Conservation (phyloP, 2,329 filamentous ascomycete species). For the Neodidymelliopsis sp. region DNA sequence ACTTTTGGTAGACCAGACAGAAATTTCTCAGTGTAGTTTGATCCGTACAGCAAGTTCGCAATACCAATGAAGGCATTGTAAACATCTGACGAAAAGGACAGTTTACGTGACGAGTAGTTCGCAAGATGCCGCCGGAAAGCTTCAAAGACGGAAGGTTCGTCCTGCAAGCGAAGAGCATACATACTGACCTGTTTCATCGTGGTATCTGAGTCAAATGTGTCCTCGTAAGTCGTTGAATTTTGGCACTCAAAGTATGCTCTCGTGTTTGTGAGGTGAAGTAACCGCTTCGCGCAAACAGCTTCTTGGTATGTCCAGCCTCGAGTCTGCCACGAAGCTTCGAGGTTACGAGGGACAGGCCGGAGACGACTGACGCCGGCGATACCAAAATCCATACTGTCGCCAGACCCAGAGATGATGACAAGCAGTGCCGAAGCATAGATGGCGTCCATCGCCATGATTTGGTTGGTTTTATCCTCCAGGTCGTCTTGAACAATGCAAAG, state of each 20-base stretch:
- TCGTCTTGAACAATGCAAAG: conserved; percentile 12
- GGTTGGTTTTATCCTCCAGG: neutral
- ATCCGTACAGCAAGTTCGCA: neutral
- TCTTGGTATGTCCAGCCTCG: conserved; percentile 1
- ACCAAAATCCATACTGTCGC: conserved; percentile 1
- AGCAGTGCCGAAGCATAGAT: neutral
- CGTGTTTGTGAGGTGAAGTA: neutral
- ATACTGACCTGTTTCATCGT: neutral
- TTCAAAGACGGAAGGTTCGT: neutral
- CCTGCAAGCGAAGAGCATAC: neutral
- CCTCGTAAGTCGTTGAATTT: neutral
- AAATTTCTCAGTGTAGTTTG: neutral
- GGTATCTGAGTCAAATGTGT: neutral
- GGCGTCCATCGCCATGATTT: neutral
- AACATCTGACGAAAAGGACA: neutral
- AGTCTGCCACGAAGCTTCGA: neutral
- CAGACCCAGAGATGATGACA: neutral
- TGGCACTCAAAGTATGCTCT: neutral
- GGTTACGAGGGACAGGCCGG: neutral
- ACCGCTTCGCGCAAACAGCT: neutral
- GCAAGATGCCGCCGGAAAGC: neutral
- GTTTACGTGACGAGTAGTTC: neutral
- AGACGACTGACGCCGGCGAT: neutral
- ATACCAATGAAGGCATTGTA: neutral
- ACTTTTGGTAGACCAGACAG: neutral